Conservation (phyloP, 2,329 filamentous ascomycete species). For the Graphilbum ipis-grandicollis region DNA sequence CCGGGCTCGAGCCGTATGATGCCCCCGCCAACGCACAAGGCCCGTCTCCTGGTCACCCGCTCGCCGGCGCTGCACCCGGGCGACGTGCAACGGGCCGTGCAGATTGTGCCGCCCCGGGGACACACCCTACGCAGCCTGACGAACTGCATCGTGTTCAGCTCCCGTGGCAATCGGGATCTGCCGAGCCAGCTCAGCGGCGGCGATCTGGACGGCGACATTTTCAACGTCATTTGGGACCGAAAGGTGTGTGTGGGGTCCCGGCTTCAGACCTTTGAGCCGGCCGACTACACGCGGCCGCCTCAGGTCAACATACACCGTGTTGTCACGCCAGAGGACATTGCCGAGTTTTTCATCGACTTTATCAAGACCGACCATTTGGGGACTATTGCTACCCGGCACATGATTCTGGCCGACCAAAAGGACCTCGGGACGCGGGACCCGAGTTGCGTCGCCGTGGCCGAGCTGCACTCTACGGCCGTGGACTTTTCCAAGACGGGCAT, state of each 20-base stretch:
- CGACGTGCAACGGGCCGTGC: constrained; percentile 51
- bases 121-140: constrained; percentile 44
- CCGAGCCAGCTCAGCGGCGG: constrained; percentile 67
- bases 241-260: constrained; percentile 22
- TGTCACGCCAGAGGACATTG: constrained; percentile 51
- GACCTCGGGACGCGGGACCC: constrained; percentile 29
- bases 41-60: constrained; percentile 49
- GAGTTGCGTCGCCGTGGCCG: constrained; percentile 37
- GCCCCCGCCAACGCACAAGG: constrained; percentile 12
- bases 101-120: constrained; percentile 38
- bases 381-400: constrained; percentile 45
- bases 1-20: constrained; percentile 7
- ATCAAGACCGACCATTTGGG: constrained; percentile 52
- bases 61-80: constrained; percentile 70
- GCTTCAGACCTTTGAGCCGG: constrained; percentile 29
- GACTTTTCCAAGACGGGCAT: constrained; percentile 65
- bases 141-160: constrained; percentile 69
- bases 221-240: constrained; percentile 60
- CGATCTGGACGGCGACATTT: constrained; percentile 71
- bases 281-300: constrained; percentile 47
- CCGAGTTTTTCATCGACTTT: constrained; percentile 64
- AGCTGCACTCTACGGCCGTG: constrained; percentile 52
- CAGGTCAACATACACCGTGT: constrained; percentile 41
- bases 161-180: constrained; percentile 51
- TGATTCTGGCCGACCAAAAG: constrained; percentile 44